Base-by-base conservation (phyloP, 148 eudicot genomes). In the Chenopodium album region DNA sequence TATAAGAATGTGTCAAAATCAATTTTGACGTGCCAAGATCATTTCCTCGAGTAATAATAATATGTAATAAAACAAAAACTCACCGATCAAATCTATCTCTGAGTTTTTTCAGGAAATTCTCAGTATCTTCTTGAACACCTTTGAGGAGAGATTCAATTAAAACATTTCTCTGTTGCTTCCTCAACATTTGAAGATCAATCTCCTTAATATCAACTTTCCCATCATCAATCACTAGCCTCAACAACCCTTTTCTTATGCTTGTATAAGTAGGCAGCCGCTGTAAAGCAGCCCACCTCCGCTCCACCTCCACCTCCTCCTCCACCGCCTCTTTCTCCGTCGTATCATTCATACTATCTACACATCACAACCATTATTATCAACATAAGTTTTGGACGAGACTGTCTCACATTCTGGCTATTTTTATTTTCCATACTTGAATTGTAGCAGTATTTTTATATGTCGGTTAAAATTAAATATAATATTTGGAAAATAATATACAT, bases 11-110 rank as follows among this genome's bases (percentile, higher is more conserved):
- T 26, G 26, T 26, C 26, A 26, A 26, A 26, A 26, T 26, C 26
- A 26, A 26, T 26, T 26, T 26, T 26, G 26, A 26, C 26, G 26
- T 26, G 26, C 26, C 26, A 26, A 26, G 0, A 26, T 26, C 26
- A 26, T 26, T 26, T 26, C 26, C 26, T 26, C 44, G 7, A 37
- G 44, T 37, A 37, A 37, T 37, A 37, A 4, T 2, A 37, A 37
- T 37, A 10, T 48, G 52, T 48, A 48, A 7, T 37, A 48, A 48
- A 48, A 48, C 52, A 59, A 59, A 59, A 14, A 32, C 68, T 63
- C 48, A 84, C 86, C 82, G 68, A 44, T 84, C 80, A 76, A 84
- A 52, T 26, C 86, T 65, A 14, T 84, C 71, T 50, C 83, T 69
- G 20, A 84, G 62, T 13, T 41, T 67, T 28, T 9, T 67, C 16